phyloP scores from a whole-genome alignment of 768 basidiomycete genomes.

The Russula virescens region DNA sequence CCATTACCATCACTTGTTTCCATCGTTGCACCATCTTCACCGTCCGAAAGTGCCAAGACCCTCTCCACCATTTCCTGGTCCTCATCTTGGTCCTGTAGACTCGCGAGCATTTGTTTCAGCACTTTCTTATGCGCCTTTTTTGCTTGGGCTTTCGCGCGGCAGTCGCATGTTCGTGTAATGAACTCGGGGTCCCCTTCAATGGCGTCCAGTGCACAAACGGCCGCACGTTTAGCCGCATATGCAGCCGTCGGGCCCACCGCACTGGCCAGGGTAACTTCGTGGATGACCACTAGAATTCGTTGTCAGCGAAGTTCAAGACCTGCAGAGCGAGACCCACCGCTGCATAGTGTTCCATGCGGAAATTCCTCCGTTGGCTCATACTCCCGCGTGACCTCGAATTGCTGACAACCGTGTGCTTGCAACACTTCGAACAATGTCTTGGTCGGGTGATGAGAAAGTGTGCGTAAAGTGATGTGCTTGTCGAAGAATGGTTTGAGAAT shows the following conservation, averaged over 20 bases:
- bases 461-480: constrained; percentile 64
- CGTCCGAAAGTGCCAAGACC: not conserved
- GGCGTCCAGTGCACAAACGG: constrained; percentile 60
- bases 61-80: constrained; percentile 17
- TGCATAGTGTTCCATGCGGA: constrained; percentile 39
- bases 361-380: constrained; percentile 38
- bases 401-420: constrained; percentile 65
- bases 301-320: constrained; percentile 5
- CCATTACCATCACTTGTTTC: not conserved
- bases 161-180: constrained; percentile 61
- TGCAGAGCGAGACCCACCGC: constrained; percentile 37
- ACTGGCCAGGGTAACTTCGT: constrained; percentile 56
- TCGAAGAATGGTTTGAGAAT: constrained; percentile 76
- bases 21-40: constrained; percentile 1
- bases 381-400: constrained; percentile 44
- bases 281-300: constrained; percentile 51
- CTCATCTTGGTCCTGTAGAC: constrained; percentile 25
- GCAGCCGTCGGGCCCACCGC: constrained; percentile 46
- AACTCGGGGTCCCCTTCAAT: constrained; percentile 60
- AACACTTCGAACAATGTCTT: constrained; percentile 68
- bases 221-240: constrained; percentile 55
- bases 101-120: constrained; percentile 29
- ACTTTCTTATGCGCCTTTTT: constrained; percentile 38
- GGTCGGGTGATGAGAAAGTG: constrained; percentile 71
- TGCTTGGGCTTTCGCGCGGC: constrained; percentile 37